Evolutionary conservation across 176 grass and related monocot species (phyloP).

Genomic region (Otatea glauca): DNA sequence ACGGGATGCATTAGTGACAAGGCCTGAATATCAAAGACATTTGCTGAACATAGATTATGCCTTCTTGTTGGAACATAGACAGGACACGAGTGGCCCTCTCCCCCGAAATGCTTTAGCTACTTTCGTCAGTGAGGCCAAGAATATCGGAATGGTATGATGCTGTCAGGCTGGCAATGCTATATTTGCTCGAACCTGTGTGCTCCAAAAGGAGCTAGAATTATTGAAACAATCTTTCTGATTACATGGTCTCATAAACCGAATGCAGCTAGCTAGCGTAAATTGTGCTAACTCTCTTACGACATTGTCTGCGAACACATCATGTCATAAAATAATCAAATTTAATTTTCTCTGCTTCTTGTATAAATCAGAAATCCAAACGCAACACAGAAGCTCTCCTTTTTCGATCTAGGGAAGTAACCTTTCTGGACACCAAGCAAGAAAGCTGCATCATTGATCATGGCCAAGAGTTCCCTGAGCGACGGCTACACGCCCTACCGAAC

Average conservation of each 20-base stretch:
- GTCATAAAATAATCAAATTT: no score
- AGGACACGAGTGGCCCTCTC: no score
- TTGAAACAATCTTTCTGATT: background rate
- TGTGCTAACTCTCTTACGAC: background rate
- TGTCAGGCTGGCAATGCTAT: background rate
- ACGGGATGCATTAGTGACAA: no score
- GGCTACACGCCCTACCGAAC: conserved; percentile 7
- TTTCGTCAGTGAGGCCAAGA: background rate
- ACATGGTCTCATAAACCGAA: background rate
- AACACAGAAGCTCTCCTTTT: background rate
- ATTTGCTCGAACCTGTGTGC: background rate
- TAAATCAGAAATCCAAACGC: background rate
- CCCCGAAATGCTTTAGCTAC: no score
- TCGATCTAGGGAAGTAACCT: background rate
- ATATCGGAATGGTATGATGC: background rate
- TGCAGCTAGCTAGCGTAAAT: background rate
- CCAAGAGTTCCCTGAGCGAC: conserved; percentile 10
- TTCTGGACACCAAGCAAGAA: background rate
- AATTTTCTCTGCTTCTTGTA: background rate
- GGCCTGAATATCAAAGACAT: no score
- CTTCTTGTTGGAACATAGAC: no score
- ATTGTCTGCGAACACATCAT: no score
- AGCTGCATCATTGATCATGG: conserved; percentile 30
- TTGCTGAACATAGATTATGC: no score
- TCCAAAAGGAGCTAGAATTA: background rate